Percentiles rank a stretch among this genome's conserved stretches.
These are phyloP conservation scores for Inosperma sp. DNA, from an alignment of 768 basidiomycete species.

Conservation along the genomic window DNA sequence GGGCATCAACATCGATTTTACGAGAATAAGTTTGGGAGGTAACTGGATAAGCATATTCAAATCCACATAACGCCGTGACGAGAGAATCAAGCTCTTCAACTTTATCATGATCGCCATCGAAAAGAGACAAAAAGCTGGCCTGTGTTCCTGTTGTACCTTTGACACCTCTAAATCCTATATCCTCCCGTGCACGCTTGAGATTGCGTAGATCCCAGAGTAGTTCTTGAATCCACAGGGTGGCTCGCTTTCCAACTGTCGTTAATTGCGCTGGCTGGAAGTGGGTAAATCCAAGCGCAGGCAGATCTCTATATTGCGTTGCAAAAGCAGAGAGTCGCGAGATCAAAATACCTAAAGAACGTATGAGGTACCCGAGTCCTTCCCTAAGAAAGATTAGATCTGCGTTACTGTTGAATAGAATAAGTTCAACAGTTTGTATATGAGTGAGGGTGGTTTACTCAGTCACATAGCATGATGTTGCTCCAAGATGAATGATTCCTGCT, in stretches of 20 bases:
- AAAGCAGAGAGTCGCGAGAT: conserved; percentile 86
- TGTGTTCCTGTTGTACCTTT: conserved; percentile 99
- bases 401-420: conserved; percentile 52
- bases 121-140: conserved; percentile 89
- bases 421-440: not conserved
- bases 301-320: conserved; percentile 76
- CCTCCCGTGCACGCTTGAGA: conserved; percentile 81
- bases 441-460: conserved; percentile 62
- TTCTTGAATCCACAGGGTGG: conserved; percentile 98
- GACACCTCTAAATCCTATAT: conserved; percentile 95
- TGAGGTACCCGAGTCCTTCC: conserved; percentile 75
- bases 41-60: conserved; percentile 93
- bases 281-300: conserved; percentile 95
- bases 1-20: conserved; percentile 93
- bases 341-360: conserved; percentile 83
- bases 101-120: conserved; percentile 94
- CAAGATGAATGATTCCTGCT: conserved; percentile 93
- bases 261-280: conserved; percentile 99
- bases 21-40: conserved; percentile 98
- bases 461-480: conserved; percentile 98
- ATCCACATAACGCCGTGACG: conserved; percentile 89
- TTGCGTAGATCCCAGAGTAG: conserved; percentile 96
- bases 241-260: conserved; percentile 96
- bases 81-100: conserved; percentile 81
- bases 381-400: conserved; percentile 97